phyloP scores from a whole-genome alignment of 2,329 filamentous ascomycete species.

The Nothopassalora personata region DNA sequence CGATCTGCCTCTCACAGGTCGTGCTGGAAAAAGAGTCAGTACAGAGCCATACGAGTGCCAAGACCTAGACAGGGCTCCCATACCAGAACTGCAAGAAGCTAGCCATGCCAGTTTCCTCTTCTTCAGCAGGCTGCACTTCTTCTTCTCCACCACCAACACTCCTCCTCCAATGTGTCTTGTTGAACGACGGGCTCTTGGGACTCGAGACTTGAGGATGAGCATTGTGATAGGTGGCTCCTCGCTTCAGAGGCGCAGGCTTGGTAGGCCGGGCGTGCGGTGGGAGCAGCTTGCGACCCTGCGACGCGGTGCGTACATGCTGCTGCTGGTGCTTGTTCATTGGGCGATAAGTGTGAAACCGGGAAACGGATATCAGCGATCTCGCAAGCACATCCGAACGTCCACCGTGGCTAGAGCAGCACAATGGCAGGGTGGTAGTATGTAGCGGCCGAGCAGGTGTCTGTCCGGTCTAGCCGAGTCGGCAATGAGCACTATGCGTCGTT shows the following conservation, averaged over 20 bases:
- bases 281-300: conserved; percentile 24
- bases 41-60: not conserved
- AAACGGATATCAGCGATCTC: conserved; percentile 4
- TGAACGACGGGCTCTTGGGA: conserved; percentile 6
- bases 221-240: conserved; percentile 24
- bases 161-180: conserved; percentile 17
- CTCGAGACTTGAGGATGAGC: conserved; percentile 12
- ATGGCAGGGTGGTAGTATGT: not conserved
- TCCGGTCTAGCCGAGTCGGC: not conserved
- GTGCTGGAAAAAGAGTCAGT: conserved; percentile 41
- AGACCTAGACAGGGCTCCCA: conserved; percentile 12
- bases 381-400: conserved; percentile 1
- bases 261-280: conserved; percentile 24
- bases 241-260: conserved; percentile 21
- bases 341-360: not conserved
- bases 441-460: not conserved
- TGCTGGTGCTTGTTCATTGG: conserved; percentile 25
- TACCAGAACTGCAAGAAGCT: conserved; percentile 52
- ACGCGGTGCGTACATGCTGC: conserved; percentile 21
- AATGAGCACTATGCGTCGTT: not conserved
- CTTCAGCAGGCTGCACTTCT: conserved; percentile 23
- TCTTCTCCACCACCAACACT: conserved; percentile 14
- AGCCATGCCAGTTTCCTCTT: conserved; percentile 48
- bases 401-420: not conserved
- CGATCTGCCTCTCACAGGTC: conserved; percentile 62